A percentile compares a stretch with the other conserved stretches of the same genome.
phyloP scores from a whole-genome alignment of 352 stramenopile genomes.

The Globisporangium canariense region DNA sequence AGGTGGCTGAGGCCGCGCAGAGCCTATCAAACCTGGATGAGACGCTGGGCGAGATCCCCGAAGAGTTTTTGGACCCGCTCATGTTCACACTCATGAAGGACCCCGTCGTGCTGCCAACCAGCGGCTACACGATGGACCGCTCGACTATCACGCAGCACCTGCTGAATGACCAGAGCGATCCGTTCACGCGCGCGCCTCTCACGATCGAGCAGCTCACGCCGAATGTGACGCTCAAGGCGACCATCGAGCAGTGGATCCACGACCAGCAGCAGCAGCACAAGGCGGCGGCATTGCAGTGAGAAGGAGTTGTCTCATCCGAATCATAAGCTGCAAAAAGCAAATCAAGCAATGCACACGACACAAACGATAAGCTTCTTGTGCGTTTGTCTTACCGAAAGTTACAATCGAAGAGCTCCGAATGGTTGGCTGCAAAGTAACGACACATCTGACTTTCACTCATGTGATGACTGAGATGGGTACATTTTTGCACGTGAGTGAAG shows the following conservation, averaged over 20 bases:
- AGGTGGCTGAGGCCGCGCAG: conserved; percentile 47
- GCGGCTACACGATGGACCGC: conserved; percentile 90
- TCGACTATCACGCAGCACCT: conserved; percentile 96
- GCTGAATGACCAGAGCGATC: conserved; percentile 96
- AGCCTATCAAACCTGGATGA: conserved; percentile 62
- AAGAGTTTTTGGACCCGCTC: conserved; percentile 96
- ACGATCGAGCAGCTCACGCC: conserved; percentile 58
- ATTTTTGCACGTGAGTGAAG: background rate
- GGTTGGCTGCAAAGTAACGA: background rate
- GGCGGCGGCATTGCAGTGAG: background rate
- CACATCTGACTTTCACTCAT: background rate
- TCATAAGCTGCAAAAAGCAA: background rate
- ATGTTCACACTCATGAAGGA: conserved; percentile 96
- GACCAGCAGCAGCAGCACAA: conserved; percentile 32
- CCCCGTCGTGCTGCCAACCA: conserved; percentile 91
- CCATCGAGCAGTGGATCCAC: conserved; percentile 62
- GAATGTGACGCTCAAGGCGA: conserved; percentile 57
- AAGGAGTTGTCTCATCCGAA: background rate
- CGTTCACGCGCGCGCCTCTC: conserved; percentile 94
- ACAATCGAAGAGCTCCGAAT: background rate
- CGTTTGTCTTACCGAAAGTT: background rate
- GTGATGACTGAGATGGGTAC: conserved; percentile 1
- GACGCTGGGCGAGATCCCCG: conserved; percentile 90
- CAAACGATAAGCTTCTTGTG: background rate
- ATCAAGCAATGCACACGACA: background rate